Conservation (phyloP, 2,329 filamentous ascomycete species). For the Exophiala aquamarina region DNA sequence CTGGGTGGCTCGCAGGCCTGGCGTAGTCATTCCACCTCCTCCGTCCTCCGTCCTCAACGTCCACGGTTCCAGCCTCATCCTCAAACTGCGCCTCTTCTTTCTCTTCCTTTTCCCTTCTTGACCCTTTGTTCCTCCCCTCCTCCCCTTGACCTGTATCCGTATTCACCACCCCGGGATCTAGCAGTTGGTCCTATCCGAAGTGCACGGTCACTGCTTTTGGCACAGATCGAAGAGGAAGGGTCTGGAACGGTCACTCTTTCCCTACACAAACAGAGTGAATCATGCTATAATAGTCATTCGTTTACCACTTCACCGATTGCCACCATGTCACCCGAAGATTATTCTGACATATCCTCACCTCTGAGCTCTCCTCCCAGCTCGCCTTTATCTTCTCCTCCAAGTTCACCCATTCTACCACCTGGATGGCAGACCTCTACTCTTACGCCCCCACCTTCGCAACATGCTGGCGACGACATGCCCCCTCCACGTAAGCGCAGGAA, state of each 20-base stretch:
- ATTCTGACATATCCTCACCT: slow-evolving; percentile 24
- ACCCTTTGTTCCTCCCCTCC: neutral
- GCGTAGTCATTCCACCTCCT: slow-evolving; percentile 1
- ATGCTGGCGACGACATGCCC: slow-evolving; percentile 61
- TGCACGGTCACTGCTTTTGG: too few species aligned
- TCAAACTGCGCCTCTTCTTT: neutral
- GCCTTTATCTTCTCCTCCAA: slow-evolving; percentile 30
- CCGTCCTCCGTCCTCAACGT: neutral
- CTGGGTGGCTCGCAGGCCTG: neutral
- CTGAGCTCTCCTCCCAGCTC: slow-evolving; percentile 40
- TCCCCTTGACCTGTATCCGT: too few species aligned
- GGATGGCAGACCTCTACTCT: slow-evolving; percentile 34
- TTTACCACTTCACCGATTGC: slow-evolving; percentile 2
- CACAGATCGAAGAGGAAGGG: neutral
- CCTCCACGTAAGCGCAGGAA: slow-evolving; percentile 76
- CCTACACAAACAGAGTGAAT: slow-evolving; percentile 4
- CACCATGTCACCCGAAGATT: slow-evolving; percentile 22
- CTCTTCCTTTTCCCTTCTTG: neutral
- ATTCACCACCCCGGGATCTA: too few species aligned
- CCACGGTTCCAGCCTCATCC: slow-evolving; percentile 2
- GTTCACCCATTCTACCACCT: slow-evolving; percentile 39
- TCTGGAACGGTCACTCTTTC: neutral
- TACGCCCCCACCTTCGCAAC: slow-evolving; percentile 45
- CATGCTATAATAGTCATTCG: slow-evolving; percentile 21
- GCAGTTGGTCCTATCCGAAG: too few species aligned